These are phyloP conservation scores for Colletotrichum chlorophyti DNA, from an alignment of 2,329 filamentous ascomycete genomes.

Conservation along the genomic window DNA sequence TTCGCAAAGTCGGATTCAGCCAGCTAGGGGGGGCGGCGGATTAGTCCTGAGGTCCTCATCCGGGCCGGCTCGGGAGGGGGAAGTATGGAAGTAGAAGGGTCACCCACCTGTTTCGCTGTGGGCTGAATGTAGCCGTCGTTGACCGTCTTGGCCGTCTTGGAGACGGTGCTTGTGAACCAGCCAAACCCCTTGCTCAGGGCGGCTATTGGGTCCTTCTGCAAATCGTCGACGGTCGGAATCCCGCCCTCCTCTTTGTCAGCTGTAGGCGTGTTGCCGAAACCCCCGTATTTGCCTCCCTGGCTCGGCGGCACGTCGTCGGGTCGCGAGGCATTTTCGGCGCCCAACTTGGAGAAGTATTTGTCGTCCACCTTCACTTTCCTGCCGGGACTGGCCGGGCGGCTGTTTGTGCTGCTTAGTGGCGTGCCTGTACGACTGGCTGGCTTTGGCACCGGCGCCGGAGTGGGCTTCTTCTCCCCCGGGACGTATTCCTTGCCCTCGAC, in stretches of 20 bases:
- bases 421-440: conserved; percentile 47
- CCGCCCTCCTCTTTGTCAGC: conserved; percentile 52
- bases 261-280: conserved; percentile 82
- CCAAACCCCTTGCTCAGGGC: conserved; percentile 92
- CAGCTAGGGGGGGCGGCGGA: conserved; percentile 57
- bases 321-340: conserved; percentile 80
- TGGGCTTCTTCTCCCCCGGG: conserved; percentile 67
- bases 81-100: conserved; percentile 27
- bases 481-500: conserved; percentile 90
- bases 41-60: conserved; percentile 32
- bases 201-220: conserved; percentile 89
- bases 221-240: conserved; percentile 79
- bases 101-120: conserved; percentile 80
- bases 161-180: conserved; percentile 88
- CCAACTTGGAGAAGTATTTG: conserved; percentile 87
- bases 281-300: conserved; percentile 90
- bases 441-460: conserved; percentile 38
- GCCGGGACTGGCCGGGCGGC: conserved; percentile 47
- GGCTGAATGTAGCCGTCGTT: conserved; percentile 94
- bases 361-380: conserved; percentile 75
- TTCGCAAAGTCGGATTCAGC: conserved; percentile 80
- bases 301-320: conserved; percentile 79
- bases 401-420: conserved; percentile 46
- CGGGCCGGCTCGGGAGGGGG: conserved; percentile 6
- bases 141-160: conserved; percentile 88